Evolutionary conservation across 306 rosid species (phyloP), one percentile per base, ranked within the genome.

Genomic region (Malus sylvestris): DNA sequence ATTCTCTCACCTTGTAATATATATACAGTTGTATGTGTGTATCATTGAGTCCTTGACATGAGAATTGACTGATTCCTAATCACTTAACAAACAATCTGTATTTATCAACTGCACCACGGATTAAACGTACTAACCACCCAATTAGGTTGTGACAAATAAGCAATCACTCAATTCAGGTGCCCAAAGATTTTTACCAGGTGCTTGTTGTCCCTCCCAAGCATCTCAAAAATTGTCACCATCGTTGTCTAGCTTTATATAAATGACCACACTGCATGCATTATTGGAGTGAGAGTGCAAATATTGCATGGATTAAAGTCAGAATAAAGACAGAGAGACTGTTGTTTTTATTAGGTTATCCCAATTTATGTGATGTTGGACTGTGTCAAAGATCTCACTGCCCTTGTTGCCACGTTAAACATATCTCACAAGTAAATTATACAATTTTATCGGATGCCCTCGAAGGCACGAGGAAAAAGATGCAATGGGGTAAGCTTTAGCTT

Each of bases 231-330:
- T 52, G 73, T 44, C 62, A 59, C 29, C 19, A 20, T 58, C 33
- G 38, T 67, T 76, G 55, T 46, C 62, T 49, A 49, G 55, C 55
- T 16, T 51, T 51, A 16, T 15, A 51, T 4, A 51, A 51, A 51
- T 15, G 55, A 4, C 55, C 55, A 6, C 55, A 51, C 55, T 15
- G 20, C 55, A 51, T 51, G 55, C 55, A 51, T 51, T 61, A 60
- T 61, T 45, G 72, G 78, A 74, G 70, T 9, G 70, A 45, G 78
- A 44, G 44, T n/a, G 68, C 58, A 7, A 74, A 29, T 10, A 18
- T 8, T 73, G 5, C 66, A 27, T 57, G 40, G 77, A 44, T 61
- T 23, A 13, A 61, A 61, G 19, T 61, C 32, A 61, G 33, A 27
- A 61, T 61, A 61, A 61, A 2, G 66, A 61, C 66, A 27, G 0